A percentile compares a stretch with the other conserved stretches of the same genome.
These are phyloP conservation scores for Nicotiana sylvestris DNA, from an alignment of 257 asterid genomes.

Conservation along the genomic window DNA sequence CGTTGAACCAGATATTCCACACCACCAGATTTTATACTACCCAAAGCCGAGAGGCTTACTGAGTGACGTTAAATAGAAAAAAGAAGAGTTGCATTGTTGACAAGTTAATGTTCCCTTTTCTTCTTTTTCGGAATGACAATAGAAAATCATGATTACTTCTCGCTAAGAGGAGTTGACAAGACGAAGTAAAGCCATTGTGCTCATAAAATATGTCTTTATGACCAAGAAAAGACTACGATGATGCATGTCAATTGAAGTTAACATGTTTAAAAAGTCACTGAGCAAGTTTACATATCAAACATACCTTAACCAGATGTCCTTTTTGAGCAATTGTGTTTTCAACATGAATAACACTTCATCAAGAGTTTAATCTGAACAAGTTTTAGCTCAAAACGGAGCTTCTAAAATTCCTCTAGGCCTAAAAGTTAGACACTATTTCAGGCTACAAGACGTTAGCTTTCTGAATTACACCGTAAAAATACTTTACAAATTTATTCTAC, in stretches of 20 bases:
- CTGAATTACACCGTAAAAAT: not conserved
- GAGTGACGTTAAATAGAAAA: not conserved
- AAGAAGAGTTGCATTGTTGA: not conserved
- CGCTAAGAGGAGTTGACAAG: not conserved
- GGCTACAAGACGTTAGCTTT: not conserved
- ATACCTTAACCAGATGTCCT: slow-evolving; percentile 27
- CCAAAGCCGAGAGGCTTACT: not conserved
- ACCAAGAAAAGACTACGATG: not conserved
- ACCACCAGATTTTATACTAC: not conserved
- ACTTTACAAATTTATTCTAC: not conserved
- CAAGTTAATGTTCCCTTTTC: not conserved
- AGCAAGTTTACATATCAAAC: slow-evolving; percentile 7
- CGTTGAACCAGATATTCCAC: not conserved
- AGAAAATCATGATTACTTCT: not conserved
- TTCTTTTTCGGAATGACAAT: not conserved
- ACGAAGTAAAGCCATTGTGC: not conserved
- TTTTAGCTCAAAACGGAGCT: not conserved
- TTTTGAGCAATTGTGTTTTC: slow-evolving; percentile 3
- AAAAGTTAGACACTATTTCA: not conserved
- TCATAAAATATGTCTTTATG: not conserved
- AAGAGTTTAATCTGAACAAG: not conserved
- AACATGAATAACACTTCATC: not conserved
- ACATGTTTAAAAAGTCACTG: not conserved
- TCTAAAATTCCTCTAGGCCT: not conserved
- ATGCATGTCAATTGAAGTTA: not conserved